phyloP scores from a whole-genome alignment of 495 filamentous ascomycete species.

The Tirmania nivea region DNA sequence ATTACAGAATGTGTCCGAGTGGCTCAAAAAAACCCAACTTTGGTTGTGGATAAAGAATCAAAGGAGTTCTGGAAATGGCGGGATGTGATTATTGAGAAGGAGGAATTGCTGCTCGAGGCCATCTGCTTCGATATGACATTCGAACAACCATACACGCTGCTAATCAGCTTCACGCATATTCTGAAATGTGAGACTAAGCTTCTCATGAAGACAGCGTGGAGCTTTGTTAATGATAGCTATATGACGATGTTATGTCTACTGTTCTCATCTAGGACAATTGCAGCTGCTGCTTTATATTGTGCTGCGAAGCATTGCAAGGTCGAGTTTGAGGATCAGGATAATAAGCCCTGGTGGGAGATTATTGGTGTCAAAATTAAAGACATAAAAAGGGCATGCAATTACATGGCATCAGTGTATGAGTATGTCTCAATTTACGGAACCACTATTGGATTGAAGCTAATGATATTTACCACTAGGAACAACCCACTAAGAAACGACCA shows the following conservation, averaged over 20 bases:
- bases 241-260: conserved; percentile 71
- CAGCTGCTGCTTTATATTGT: conserved; percentile 69
- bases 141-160: conserved; percentile 58
- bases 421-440: conserved; percentile 4
- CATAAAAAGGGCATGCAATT: conserved; percentile 21
- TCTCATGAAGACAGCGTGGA: conserved; percentile 58
- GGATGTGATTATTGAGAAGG: conserved; percentile 72
- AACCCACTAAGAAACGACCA: conserved; percentile 18
- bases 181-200: conserved; percentile 52
- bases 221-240: conserved; percentile 73
- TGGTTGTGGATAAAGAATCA: conserved; percentile 76
- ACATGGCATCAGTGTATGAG: conserved; percentile 21
- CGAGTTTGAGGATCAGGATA: conserved; percentile 46
- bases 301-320: conserved; percentile 47
- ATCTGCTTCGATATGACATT: conserved; percentile 87
- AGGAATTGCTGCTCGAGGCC: conserved; percentile 75
- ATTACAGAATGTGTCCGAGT: conserved; percentile 83
- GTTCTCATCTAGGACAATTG: conserved; percentile 54
- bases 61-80: conserved; percentile 96
- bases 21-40: conserved; percentile 73
- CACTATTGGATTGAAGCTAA: not conserved
- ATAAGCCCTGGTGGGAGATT: conserved; percentile 73
- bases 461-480: conserved; percentile 9
- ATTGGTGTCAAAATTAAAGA: conserved; percentile 27
- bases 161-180: conserved; percentile 53